Conservation (phyloP, 2,329 filamentous ascomycete genomes). For the Fusarium setosum region DNA sequence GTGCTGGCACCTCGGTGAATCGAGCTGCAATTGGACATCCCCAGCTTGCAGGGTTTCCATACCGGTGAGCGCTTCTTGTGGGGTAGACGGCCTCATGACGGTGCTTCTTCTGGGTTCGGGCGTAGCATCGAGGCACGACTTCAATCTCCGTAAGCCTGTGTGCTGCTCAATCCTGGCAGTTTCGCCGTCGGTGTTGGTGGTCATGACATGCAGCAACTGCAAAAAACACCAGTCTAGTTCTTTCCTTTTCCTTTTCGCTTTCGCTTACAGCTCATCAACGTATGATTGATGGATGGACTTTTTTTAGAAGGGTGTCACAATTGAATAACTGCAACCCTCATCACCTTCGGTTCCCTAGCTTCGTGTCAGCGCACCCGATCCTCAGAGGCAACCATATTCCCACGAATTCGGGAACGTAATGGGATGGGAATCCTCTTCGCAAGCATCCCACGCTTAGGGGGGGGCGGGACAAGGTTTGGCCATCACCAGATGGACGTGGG, state of each 20-base stretch:
- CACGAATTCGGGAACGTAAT: conserved; percentile 31
- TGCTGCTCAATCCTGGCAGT: neutral
- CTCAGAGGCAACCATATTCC: conserved; percentile 9
- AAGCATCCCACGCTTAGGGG: conserved; percentile 35
- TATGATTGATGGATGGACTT: conserved; percentile 14
- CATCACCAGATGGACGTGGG: conserved; percentile 33
- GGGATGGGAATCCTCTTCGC: neutral
- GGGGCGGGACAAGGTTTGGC: conserved; percentile 16
- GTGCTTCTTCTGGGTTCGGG: conserved; percentile 14
- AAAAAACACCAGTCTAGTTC: too few relatives aligned
- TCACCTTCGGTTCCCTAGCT: too few relatives aligned
- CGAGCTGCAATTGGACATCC: conserved; percentile 29
- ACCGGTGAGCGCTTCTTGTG: conserved; percentile 35
- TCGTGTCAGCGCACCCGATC: too few relatives aligned
- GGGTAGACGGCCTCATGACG: conserved; percentile 34
- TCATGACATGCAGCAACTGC: conserved; percentile 3
- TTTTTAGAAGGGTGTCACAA: neutral
- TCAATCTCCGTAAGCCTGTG: conserved; percentile 25
- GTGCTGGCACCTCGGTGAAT: conserved; percentile 5
- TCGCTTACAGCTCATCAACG: neutral
- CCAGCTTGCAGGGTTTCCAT: conserved; percentile 31
- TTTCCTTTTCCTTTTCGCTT: too few relatives aligned
- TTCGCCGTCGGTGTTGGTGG: neutral
- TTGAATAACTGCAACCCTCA: neutral
- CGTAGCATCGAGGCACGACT: conserved; percentile 2